Percentiles rank a stretch among this genome's conserved stretches.
phyloP scores from a whole-genome alignment of 257 asterid genomes.

The Primulina eburnea region DNA sequence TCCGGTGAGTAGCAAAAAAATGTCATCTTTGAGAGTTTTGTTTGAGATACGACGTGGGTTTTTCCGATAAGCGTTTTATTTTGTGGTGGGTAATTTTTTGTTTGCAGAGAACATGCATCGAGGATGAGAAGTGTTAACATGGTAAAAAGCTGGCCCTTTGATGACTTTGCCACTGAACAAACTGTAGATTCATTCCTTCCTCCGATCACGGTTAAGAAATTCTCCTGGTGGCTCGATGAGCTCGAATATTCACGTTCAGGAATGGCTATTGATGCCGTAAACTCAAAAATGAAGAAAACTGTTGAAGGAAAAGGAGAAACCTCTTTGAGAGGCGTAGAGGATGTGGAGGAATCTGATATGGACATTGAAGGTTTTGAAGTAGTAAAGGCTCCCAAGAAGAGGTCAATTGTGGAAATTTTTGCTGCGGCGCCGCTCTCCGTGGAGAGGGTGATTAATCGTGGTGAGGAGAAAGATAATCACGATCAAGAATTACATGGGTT shows the following conservation, averaged over 20 bases:
- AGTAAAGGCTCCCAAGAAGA: conserved; percentile 51
- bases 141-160: conserved; percentile 79
- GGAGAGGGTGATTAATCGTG: conserved; percentile 29
- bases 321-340: conserved; percentile 18
- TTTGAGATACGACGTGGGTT: neutral
- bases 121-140: conserved; percentile 63
- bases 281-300: conserved; percentile 8
- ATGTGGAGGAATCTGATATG: conserved; percentile 27
- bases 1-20: conserved; percentile 29
- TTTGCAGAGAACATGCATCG: conserved; percentile 55
- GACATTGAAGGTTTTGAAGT: conserved; percentile 22
- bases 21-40: neutral
- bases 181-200: conserved; percentile 46
- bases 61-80: conserved; percentile 11
- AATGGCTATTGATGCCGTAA: neutral
- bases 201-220: conserved; percentile 56
- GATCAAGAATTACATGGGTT: conserved; percentile 15
- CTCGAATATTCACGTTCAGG: conserved; percentile 21
- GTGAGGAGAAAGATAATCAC: conserved; percentile 19
- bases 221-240: conserved; percentile 68
- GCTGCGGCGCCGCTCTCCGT: conserved; percentile 59
- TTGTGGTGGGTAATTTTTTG: neutral
- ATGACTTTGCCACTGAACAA: conserved; percentile 30
- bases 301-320: conserved; percentile 22
- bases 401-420: conserved; percentile 70